Conservation (phyloP, 2,329 filamentous ascomycete species). For the Microdochium paspali region DNA sequence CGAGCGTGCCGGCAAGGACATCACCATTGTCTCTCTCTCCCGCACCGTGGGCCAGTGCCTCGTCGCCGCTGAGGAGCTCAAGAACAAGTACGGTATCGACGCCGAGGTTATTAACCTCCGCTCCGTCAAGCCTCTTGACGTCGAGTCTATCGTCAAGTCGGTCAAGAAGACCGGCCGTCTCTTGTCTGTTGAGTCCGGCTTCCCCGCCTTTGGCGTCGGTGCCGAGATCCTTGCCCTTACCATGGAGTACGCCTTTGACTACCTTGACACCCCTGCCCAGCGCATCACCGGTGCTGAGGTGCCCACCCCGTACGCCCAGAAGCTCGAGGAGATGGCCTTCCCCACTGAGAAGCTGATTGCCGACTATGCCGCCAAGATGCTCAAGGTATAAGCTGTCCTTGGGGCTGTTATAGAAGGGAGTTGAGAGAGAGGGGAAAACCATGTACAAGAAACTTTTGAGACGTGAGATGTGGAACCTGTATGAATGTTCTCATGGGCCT, state of each 20-base stretch:
- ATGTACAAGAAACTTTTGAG: no score
- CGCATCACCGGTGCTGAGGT: constrained; percentile 96
- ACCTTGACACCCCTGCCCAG: constrained; percentile 87
- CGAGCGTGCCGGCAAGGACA: constrained; percentile 88
- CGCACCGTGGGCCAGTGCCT: constrained; percentile 92
- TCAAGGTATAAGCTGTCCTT: constrained; percentile 30
- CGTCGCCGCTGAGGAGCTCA: constrained; percentile 78
- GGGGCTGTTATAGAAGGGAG: no score
- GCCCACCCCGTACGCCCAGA: constrained; percentile 87
- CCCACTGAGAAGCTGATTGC: constrained; percentile 83
- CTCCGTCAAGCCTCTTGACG: constrained; percentile 91
- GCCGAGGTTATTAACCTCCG: constrained; percentile 97
- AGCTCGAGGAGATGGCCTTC: constrained; percentile 93
- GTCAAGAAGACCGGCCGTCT: constrained; percentile 98
- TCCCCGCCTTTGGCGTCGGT: constrained; percentile 87
- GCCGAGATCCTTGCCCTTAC: constrained; percentile 88
- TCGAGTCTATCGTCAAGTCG: constrained; percentile 91
- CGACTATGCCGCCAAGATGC: constrained; percentile 79
- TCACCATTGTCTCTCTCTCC: constrained; percentile 91
- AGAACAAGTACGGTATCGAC: constrained; percentile 94
- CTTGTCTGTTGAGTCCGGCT: constrained; percentile 88
- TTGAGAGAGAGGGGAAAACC: no score
- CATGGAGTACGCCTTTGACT: constrained; percentile 98
- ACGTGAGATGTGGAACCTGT: no score
- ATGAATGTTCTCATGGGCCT: no score